phyloP scores from a whole-genome alignment of 805 yeast species.

The Maudiozyma barnettii region DNA sequence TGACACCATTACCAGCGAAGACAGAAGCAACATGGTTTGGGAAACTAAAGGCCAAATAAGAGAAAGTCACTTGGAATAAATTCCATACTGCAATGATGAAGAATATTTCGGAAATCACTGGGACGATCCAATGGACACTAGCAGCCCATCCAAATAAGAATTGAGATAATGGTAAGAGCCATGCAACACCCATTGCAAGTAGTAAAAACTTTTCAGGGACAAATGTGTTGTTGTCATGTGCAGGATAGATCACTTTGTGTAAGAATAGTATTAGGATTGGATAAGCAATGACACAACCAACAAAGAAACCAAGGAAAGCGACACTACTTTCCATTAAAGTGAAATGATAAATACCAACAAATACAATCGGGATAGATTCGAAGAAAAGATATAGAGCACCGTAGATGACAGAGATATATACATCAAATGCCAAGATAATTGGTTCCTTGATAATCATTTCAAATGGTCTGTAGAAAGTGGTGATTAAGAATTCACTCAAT shows the following conservation, averaged over 20 bases:
- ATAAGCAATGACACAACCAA: slow-evolving; percentile 36
- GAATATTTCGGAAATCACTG: slow-evolving; percentile 36
- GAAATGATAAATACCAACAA: slow-evolving; percentile 36
- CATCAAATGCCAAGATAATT: slow-evolving; percentile 41
- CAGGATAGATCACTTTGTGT: slow-evolving; percentile 20
- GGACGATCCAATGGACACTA: slow-evolving; percentile 40
- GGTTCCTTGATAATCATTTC: slow-evolving; percentile 44
- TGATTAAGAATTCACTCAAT: slow-evolving; percentile 14
- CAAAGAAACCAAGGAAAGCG: slow-evolving; percentile 36
- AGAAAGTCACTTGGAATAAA: slow-evolving; percentile 43
- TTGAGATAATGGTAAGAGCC: slow-evolving; percentile 35
- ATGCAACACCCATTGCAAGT: slow-evolving; percentile 32
- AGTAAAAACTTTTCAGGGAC: slow-evolving; percentile 36
- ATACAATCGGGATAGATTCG: slow-evolving; percentile 53
- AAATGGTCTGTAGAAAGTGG: slow-evolving; percentile 40
- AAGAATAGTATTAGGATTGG: slow-evolving; percentile 19
- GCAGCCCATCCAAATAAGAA: slow-evolving; percentile 46
- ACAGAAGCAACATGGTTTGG: slow-evolving; percentile 46
- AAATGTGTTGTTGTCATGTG: slow-evolving; percentile 21
- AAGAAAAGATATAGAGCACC: slow-evolving; percentile 46
- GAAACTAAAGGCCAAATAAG: slow-evolving; percentile 41
- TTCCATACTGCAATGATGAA: slow-evolving; percentile 34
- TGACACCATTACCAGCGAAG: slow-evolving; percentile 46
- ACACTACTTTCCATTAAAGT: slow-evolving; percentile 38
- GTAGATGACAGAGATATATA: slow-evolving; percentile 43